These are phyloP conservation scores for Beauveria rudraprayagi DNA, from an alignment of 2,329 filamentous ascomycete species.

Conservation along the genomic window DNA sequence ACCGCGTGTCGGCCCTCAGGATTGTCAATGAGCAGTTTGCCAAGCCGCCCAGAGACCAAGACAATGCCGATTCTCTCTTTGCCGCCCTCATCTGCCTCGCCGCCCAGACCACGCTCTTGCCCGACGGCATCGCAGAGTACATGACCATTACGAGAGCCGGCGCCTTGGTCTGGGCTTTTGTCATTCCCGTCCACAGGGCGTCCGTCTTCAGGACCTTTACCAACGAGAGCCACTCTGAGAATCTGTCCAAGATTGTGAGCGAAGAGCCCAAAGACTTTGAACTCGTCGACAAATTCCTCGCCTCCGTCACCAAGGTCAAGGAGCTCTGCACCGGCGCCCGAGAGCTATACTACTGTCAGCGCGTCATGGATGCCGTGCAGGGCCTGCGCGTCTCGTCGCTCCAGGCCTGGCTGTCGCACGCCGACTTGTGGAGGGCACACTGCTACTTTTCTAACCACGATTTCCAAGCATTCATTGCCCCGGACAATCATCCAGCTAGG, in stretches of 20 bases:
- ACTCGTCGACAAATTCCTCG: constrained; percentile 16
- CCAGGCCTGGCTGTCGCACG: constrained; percentile 18
- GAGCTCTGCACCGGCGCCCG: constrained; percentile 14
- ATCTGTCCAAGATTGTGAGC: constrained; percentile 17
- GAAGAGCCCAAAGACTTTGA: constrained; percentile 18
- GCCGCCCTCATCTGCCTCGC: constrained; percentile 27
- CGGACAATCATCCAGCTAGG: constrained; percentile 23
- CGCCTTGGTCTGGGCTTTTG: constrained; percentile 17
- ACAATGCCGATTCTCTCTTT: constrained; percentile 28
- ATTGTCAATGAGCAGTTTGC: constrained; percentile 26
- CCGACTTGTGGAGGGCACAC: constrained; percentile 17
- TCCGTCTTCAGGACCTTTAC: constrained; percentile 20
- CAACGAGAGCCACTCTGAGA: constrained; percentile 19
- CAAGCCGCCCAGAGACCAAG: constrained; percentile 17
- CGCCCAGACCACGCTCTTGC: constrained; percentile 29
- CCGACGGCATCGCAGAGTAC: constrained; percentile 31
- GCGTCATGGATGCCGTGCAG: constrained; percentile 14
- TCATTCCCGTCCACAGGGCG: constrained; percentile 15
- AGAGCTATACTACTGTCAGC: constrained; percentile 16
- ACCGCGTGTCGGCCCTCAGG: constrained; percentile 28
- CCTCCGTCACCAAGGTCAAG: constrained; percentile 14
- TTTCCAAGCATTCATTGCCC: constrained; percentile 23
- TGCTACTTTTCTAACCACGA: constrained; percentile 20
- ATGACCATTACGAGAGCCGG: constrained; percentile 26
- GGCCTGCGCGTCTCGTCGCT: constrained; percentile 14